These are phyloP conservation scores for Penicillium steckii DNA, from an alignment of 495 filamentous ascomycete species.

Conservation along the genomic window DNA sequence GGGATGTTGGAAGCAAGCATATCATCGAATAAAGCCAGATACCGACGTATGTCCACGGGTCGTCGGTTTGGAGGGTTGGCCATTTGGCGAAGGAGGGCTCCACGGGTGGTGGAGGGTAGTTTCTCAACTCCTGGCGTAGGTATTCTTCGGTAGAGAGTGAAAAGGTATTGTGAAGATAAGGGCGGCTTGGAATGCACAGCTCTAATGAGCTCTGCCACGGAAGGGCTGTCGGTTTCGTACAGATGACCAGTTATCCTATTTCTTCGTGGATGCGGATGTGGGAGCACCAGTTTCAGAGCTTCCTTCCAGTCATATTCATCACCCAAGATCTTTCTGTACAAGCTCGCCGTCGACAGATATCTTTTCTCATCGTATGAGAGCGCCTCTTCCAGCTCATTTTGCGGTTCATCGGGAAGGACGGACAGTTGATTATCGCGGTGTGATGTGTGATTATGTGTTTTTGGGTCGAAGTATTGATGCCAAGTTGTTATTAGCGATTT, in stretches of 20 bases:
- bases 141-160: constrained; percentile 57
- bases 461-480: background rate
- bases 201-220: constrained; percentile 42
- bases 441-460: background rate
- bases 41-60: constrained; percentile 59
- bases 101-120: constrained; percentile 57
- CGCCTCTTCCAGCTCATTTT: background rate
- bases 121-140: constrained; percentile 65
- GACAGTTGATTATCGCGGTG: background rate
- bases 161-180: constrained; percentile 53
- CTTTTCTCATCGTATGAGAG: constrained; percentile 16
- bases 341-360: constrained; percentile 8
- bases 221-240: constrained; percentile 25
- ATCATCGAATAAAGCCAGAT: constrained; percentile 80
- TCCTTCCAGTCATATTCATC: constrained; percentile 15
- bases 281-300: constrained; percentile 14
- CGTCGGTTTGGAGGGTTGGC: constrained; percentile 47
- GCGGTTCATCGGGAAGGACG: background rate
- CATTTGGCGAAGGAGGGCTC: constrained; percentile 65
- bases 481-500: background rate
- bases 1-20: constrained; percentile 66
- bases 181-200: constrained; percentile 39
- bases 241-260: constrained; percentile 5
- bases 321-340: constrained; percentile 17
- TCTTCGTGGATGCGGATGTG: constrained; percentile 1